phyloP scores from a whole-genome alignment of 805 yeast genomes.

The Myxozyma udenii region DNA sequence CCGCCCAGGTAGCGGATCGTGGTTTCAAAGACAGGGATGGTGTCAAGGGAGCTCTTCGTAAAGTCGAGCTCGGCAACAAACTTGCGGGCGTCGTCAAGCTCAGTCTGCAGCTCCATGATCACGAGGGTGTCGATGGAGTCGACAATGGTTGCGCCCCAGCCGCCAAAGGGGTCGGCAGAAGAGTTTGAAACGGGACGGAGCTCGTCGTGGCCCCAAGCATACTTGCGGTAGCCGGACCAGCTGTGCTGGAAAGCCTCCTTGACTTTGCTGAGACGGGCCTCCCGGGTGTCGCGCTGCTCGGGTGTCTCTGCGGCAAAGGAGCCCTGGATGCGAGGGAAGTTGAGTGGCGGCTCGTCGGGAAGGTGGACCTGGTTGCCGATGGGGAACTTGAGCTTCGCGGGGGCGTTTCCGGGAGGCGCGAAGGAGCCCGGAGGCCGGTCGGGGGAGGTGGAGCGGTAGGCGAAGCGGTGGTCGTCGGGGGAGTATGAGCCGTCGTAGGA shows the following conservation, averaged over 20 bases:
- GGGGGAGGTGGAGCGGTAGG: conserved; percentile 12
- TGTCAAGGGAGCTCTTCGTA: conserved; percentile 42
- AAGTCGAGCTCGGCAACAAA: conserved; percentile 44
- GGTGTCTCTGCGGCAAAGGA: conserved; percentile 30
- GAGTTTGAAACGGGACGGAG: conserved; percentile 41
- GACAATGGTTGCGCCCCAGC: conserved; percentile 53
- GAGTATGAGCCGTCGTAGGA: conserved; percentile 14
- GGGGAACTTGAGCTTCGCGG: conserved; percentile 20
- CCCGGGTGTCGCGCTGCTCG: conserved; percentile 25
- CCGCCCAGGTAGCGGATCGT: conserved; percentile 55
- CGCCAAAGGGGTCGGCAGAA: conserved; percentile 44
- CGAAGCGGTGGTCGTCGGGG: conserved; percentile 14
- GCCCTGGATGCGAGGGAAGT: conserved; percentile 26
- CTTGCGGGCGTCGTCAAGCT: conserved; percentile 42
- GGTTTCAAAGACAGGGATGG: conserved; percentile 52
- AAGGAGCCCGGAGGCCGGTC: conserved; percentile 7
- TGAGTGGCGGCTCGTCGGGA: conserved; percentile 22
- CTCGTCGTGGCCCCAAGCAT: conserved; percentile 50
- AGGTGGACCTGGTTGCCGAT: conserved; percentile 9
- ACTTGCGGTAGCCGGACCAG: conserved; percentile 46
- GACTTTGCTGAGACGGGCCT: conserved; percentile 37
- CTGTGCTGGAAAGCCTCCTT: conserved; percentile 43
- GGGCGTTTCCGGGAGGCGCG: conserved; percentile 9
- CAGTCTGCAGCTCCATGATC: conserved; percentile 45
- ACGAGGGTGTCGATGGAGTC: conserved; percentile 54